Percentiles rank a stretch among this genome's conserved stretches.
phyloP scores from a whole-genome alignment of 805 yeast genomes.

The Ogataea wickerhamii region DNA sequence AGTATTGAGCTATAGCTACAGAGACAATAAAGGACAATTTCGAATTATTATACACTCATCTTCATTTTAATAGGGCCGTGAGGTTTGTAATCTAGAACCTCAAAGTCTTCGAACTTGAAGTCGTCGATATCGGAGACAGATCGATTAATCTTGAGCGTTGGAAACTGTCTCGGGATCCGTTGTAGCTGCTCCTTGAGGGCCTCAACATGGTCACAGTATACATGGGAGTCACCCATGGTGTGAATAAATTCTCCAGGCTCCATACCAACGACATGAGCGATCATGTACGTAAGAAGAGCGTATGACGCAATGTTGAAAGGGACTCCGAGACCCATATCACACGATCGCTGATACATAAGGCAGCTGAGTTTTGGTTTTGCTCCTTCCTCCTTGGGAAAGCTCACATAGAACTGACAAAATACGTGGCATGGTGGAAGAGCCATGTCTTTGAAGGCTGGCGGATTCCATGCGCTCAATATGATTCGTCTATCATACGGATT shows the following conservation, averaged over 20 bases:
- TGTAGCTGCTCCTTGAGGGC: constrained; percentile 77
- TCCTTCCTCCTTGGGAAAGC: constrained; percentile 53
- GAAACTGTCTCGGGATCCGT: constrained; percentile 77
- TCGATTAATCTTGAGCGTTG: constrained; percentile 68
- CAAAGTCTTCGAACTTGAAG: constrained; percentile 85
- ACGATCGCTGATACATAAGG: constrained; percentile 91
- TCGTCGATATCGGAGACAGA: constrained; percentile 75
- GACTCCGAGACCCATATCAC: constrained; percentile 99
- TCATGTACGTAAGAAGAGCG: constrained; percentile 88
- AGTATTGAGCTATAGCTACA: constrained; percentile 8
- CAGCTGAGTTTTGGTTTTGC: constrained; percentile 73
- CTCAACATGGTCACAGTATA: constrained; percentile 88
- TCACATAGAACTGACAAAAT: constrained; percentile 91
- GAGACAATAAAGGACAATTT: neutral
- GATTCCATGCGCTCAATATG: constrained; percentile 97
- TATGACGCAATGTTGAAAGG: constrained; percentile 98
- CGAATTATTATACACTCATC: constrained; percentile 80
- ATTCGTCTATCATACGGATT: constrained; percentile 95
- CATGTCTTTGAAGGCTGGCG: constrained; percentile 90
- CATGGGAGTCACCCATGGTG: constrained; percentile 96
- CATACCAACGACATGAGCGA: constrained; percentile 92
- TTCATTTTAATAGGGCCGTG: constrained; percentile 86
- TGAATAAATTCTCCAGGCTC: constrained; percentile 95
- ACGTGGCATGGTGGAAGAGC: constrained; percentile 99
- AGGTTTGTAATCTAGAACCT: constrained; percentile 74